Percentiles rank a stretch among this genome's conserved stretches.
These are phyloP conservation scores for Nepenthes mirabilis DNA, from an alignment of 148 eudicot species.

Conservation along the genomic window DNA sequence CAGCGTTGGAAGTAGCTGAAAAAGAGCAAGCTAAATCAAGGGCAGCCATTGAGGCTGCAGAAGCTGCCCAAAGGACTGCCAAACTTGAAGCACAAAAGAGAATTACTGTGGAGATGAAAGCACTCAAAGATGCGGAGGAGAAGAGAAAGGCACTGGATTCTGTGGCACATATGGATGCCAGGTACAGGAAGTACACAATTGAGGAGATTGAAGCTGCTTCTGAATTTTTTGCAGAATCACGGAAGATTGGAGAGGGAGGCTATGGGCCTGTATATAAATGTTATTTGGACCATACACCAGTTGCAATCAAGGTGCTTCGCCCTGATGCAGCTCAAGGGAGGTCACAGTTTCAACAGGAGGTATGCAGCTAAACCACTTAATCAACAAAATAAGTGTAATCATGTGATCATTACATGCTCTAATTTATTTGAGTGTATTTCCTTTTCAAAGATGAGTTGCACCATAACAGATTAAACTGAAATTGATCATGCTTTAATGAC, in stretches of 20 bases:
- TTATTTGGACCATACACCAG: constrained; percentile 60
- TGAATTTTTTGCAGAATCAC: constrained; percentile 36
- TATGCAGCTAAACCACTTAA: too few species aligned
- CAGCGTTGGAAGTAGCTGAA: constrained; percentile 52
- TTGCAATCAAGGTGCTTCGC: constrained; percentile 71
- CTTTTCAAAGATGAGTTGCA: too few species aligned
- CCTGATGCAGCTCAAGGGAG: constrained; percentile 98
- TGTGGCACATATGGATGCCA: constrained; percentile 19
- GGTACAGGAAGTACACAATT: constrained; percentile 58
- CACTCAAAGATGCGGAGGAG: constrained; percentile 30
- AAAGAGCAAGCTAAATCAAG: constrained; percentile 51
- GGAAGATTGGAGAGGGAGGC: constrained; percentile 95
- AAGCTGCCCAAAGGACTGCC: constrained; percentile 66
- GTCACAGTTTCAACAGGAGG: constrained; percentile 34
- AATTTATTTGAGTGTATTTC: too few species aligned
- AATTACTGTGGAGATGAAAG: constrained; percentile 34
- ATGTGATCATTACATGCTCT: too few species aligned
- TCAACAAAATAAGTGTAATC: too few species aligned
- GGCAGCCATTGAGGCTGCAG: constrained; percentile 64
- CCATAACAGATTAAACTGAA: too few species aligned
- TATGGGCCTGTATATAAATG: constrained; percentile 85
- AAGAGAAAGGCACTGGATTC: constrained; percentile 21
- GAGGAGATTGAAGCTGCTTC: constrained; percentile 88
- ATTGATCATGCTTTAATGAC: too few species aligned
- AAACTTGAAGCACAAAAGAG: constrained; percentile 56